These are phyloP conservation scores for Chytridiales sp. DNA, from an alignment of 371 early-diverging fungal species.

Conservation along the genomic window DNA sequence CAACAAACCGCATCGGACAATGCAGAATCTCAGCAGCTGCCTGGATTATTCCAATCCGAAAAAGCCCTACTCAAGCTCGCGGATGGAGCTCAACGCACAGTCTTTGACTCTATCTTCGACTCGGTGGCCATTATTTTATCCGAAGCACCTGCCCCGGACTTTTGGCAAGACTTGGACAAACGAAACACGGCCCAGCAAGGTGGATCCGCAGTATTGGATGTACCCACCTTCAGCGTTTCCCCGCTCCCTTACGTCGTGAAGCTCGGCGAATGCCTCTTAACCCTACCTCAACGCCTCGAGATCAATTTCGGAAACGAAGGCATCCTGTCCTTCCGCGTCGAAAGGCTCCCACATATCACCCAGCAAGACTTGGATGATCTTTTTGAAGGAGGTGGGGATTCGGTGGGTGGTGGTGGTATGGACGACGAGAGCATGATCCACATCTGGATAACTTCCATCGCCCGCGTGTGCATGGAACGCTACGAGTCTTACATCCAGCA, in stretches of 20 bases:
- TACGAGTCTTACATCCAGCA: slow-evolving; percentile 41
- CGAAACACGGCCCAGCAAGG: slow-evolving; percentile 16
- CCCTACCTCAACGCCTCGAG: slow-evolving; percentile 70
- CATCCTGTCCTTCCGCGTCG: slow-evolving; percentile 53
- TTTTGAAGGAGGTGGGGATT: slow-evolving; percentile 19
- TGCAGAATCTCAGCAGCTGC: neutral
- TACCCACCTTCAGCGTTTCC: slow-evolving; percentile 60
- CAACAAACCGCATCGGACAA: neutral
- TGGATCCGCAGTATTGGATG: slow-evolving; percentile 20
- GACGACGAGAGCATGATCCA: slow-evolving; percentile 56
- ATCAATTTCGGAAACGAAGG: slow-evolving; percentile 57
- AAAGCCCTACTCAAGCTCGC: slow-evolving; percentile 2
- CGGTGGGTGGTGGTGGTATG: slow-evolving; percentile 22
- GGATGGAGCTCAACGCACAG: slow-evolving; percentile 54
- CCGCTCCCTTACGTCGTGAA: slow-evolving; percentile 68
- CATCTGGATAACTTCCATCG: slow-evolving; percentile 67
- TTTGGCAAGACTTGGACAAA: too few relatives aligned
- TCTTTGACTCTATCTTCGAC: slow-evolving; percentile 59
- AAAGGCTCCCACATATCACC: slow-evolving; percentile 59
- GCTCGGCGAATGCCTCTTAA: slow-evolving; percentile 65
- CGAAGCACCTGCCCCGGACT: too few relatives aligned
- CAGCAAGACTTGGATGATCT: slow-evolving; percentile 19
- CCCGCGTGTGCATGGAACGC: slow-evolving; percentile 57
- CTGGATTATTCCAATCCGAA: too few relatives aligned
- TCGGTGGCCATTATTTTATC: too few relatives aligned